phyloP scores from a whole-genome alignment of 2,329 filamentous ascomycete species.

The Pyricularia grisea region DNA sequence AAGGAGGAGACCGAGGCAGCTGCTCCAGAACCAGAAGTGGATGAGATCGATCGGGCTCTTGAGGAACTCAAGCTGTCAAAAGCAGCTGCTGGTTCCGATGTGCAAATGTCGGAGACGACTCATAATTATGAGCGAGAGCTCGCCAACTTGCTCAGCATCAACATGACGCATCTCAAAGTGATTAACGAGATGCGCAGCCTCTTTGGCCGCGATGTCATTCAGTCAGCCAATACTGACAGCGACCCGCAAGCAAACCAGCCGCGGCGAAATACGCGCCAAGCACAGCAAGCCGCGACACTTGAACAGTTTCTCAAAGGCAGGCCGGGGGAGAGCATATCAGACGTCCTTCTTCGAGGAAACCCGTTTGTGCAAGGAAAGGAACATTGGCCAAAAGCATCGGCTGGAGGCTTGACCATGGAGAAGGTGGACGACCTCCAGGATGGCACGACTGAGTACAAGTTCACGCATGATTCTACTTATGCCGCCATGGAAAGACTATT shows the following conservation, averaged over 20 bases:
- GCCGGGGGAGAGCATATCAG: slow-evolving; percentile 55
- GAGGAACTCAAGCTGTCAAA: slow-evolving; percentile 33
- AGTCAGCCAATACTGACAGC: slow-evolving; percentile 25
- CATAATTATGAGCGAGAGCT: slow-evolving; percentile 15
- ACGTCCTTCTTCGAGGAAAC: slow-evolving; percentile 66
- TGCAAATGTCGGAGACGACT: slow-evolving; percentile 6
- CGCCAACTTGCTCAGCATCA: slow-evolving; percentile 33
- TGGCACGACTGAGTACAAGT: slow-evolving; percentile 62
- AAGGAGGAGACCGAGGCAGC: not conserved
- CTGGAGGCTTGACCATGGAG: slow-evolving; percentile 79
- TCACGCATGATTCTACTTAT: slow-evolving; percentile 67
- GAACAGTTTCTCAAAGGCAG: slow-evolving; percentile 26
- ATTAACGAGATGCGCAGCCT: slow-evolving; percentile 77
- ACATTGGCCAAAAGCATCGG: slow-evolving; percentile 71
- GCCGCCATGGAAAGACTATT: slow-evolving; percentile 68
- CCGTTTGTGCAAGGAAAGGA: slow-evolving; percentile 81
- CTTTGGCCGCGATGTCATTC: slow-evolving; percentile 49
- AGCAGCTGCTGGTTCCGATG: slow-evolving; percentile 3
- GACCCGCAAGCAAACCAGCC: not conserved
- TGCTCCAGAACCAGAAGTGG: slow-evolving; percentile 17
- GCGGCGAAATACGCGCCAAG: not conserved
- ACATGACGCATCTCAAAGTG: slow-evolving; percentile 68
- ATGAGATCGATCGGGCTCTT: slow-evolving; percentile 48
- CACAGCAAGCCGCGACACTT: not conserved
- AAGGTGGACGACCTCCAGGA: slow-evolving; percentile 29